A percentile compares a stretch with the other conserved stretches of the same genome.
phyloP scores from a whole-genome alignment of 257 asterid species.

The Solanum medicagineum region DNA sequence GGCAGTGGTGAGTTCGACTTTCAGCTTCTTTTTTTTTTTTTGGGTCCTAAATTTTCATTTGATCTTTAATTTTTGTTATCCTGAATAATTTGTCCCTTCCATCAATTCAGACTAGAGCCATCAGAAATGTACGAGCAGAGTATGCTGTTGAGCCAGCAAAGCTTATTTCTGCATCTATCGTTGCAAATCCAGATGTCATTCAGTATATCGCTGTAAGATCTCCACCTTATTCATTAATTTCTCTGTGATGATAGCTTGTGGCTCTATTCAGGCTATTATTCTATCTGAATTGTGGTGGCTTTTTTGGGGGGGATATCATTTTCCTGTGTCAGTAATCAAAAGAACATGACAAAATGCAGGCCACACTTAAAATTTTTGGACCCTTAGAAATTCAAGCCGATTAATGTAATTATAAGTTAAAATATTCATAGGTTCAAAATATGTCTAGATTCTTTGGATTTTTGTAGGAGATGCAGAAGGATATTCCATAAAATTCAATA shows the following conservation, averaged over 20 bases:
- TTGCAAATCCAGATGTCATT: slow-evolving; percentile 78
- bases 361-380: background rate
- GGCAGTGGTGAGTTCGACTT: slow-evolving; percentile 50
- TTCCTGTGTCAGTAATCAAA: background rate
- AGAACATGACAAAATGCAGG: background rate
- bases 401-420: background rate
- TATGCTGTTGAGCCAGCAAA: slow-evolving; percentile 94
- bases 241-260: background rate
- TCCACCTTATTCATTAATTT: background rate
- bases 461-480: background rate
- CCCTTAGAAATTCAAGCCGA: background rate
- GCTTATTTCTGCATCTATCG: slow-evolving; percentile 68
- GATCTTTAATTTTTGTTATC: background rate
- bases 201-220: slow-evolving; percentile 72
- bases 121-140: slow-evolving; percentile 94
- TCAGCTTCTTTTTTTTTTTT: background rate
- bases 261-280: background rate
- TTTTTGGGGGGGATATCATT: background rate
- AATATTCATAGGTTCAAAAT: background rate
- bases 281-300: background rate
- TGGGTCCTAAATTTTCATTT: background rate
- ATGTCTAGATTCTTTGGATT: background rate
- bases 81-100: background rate
- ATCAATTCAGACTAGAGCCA: slow-evolving; percentile 66
- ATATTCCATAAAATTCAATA: background rate